phyloP scores from a whole-genome alignment of 2,329 filamentous ascomycete species.

The Colletotrichum noveboracense region DNA sequence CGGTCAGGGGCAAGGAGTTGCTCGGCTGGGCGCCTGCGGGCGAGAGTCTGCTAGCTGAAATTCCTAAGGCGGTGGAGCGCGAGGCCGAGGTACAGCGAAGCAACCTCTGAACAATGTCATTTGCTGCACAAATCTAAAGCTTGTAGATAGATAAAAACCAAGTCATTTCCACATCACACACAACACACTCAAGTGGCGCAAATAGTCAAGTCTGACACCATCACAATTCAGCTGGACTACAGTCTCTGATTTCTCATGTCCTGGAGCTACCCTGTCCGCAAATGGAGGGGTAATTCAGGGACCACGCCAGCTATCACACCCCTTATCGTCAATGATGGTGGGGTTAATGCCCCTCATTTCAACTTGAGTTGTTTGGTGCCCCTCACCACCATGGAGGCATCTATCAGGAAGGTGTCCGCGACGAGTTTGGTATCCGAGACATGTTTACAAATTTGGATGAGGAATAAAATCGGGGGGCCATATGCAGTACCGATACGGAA shows the following conservation, averaged over 20 bases:
- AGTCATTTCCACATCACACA: not conserved
- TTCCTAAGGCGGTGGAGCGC: conserved; percentile 29
- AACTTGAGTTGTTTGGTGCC: not conserved
- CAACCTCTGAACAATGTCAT: not conserved
- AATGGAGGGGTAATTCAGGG: not conserved
- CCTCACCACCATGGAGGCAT: not conserved
- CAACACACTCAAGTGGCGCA: not conserved
- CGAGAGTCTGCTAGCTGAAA: conserved; percentile 50
- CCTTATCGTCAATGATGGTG: not conserved
- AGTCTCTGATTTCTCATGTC: not conserved
- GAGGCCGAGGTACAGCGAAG: conserved; percentile 20
- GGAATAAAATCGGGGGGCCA: not conserved
- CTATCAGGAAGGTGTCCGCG: not conserved
- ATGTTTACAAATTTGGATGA: not conserved
- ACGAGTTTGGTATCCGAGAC: not conserved
- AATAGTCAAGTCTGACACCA: not conserved
- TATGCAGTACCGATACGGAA: not conserved
- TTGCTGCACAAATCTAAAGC: not conserved
- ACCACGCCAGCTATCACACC: not conserved
- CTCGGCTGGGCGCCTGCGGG: conserved; percentile 60
- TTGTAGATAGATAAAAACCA: not conserved
- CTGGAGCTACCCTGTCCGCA: not conserved
- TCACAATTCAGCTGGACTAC: not conserved
- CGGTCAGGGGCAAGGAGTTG: conserved; percentile 55
- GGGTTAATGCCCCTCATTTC: not conserved